These are phyloP conservation scores for Pisolithus thermaeus DNA, from an alignment of 1,284 basidiomycete genomes.

Conservation along the genomic window DNA sequence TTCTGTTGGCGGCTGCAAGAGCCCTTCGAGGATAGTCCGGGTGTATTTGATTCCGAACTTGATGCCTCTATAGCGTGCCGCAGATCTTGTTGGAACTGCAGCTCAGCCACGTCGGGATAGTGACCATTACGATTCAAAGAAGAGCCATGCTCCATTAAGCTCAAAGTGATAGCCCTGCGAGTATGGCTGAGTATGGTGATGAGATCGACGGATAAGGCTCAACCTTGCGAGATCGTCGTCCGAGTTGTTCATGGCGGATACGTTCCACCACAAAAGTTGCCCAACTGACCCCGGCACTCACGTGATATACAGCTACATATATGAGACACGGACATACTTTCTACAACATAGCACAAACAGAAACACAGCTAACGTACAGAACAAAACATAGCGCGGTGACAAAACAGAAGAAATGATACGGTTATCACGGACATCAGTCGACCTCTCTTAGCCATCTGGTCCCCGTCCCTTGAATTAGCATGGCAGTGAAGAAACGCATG, in stretches of 20 bases:
- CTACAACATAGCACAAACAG: too few species aligned
- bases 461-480: too few species aligned
- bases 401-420: too few species aligned
- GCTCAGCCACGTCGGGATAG: conserved; percentile 32
- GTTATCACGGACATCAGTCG: too few species aligned
- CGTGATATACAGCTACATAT: too few species aligned
- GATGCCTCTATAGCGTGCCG: conserved; percentile 34
- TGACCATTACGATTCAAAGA: conserved; percentile 4
- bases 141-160: conserved; percentile 24
- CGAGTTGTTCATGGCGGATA: conserved; percentile 8
- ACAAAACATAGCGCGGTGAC: too few species aligned
- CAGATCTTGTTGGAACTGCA: conserved; percentile 34
- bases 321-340: too few species aligned
- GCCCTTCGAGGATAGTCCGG: neutral
- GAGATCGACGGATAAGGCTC: neutral
- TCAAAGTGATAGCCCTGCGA: conserved; percentile 43
- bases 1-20: neutral
- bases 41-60: conserved; percentile 17
- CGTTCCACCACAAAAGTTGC: too few species aligned
- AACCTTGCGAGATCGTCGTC: conserved; percentile 24
- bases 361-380: too few species aligned
- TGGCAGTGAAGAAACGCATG: too few species aligned
- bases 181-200: neutral
- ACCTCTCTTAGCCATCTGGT: too few species aligned
- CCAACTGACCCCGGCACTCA: too few species aligned